Conservation (phyloP, 2,329 filamentous ascomycete genomes). For the Aspergillus fumigatiaffinis region DNA sequence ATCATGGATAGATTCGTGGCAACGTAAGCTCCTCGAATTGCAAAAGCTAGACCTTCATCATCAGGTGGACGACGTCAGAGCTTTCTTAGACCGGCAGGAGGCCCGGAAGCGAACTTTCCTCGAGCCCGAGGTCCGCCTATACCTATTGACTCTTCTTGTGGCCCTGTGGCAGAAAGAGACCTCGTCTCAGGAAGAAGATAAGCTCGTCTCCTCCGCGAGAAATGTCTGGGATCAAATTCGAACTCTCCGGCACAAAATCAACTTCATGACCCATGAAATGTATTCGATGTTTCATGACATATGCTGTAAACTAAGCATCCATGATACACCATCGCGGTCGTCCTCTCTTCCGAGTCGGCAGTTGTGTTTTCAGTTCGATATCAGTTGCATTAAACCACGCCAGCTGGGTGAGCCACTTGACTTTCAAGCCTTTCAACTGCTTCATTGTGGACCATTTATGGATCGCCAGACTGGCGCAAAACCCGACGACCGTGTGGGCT, state of each 20-base stretch:
- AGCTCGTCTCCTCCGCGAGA: neutral
- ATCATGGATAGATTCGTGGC: neutral
- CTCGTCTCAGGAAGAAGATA: neutral
- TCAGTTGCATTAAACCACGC: neutral
- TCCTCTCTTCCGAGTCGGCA: neutral
- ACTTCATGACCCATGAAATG: neutral
- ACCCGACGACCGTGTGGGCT: constrained; percentile 52
- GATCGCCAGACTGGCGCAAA: constrained; percentile 66
- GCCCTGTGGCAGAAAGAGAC: neutral
- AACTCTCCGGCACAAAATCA: neutral
- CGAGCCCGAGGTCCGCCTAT: neutral
- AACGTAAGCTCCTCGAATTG: neutral
- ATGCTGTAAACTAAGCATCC: neutral
- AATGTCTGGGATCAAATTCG: neutral
- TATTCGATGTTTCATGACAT: neutral
- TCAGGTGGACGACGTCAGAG: neutral
- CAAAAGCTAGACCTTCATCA: neutral
- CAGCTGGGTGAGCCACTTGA: neutral
- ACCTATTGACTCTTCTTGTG: neutral
- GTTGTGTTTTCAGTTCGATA: neutral
- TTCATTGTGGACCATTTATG: constrained; percentile 66
- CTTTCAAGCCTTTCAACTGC: constrained; percentile 57
- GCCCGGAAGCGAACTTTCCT: neutral
- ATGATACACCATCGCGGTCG: neutral
- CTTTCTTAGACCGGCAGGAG: neutral